phyloP scores from a whole-genome alignment of 768 basidiomycete species.

The Mycena polygramma region DNA sequence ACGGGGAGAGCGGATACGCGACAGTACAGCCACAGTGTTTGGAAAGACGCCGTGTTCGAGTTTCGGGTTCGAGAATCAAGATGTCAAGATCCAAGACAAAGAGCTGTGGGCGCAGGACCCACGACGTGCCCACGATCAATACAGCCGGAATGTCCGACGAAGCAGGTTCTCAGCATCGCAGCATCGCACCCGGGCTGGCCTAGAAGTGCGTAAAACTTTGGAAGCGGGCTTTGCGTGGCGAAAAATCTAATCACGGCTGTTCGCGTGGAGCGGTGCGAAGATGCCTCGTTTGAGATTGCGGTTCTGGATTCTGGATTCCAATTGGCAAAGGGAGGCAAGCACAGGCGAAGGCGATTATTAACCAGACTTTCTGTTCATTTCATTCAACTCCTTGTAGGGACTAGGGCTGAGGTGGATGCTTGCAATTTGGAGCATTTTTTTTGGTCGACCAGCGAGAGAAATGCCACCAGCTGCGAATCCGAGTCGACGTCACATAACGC shows the following conservation, averaged over 20 bases:
- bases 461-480: too few relatives aligned
- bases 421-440: too few relatives aligned
- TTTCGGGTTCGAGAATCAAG: not conserved
- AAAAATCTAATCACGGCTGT: not conserved
- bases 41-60: not conserved
- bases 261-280: not conserved
- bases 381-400: not conserved
- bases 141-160: not conserved
- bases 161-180: not conserved
- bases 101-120: slow-evolving; percentile 1
- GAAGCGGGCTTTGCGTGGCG: not conserved
- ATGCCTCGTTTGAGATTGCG: not conserved
- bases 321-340: not conserved
- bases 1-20: too few relatives aligned
- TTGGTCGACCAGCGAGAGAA: too few relatives aligned
- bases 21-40: not conserved
- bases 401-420: not conserved
- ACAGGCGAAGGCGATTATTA: not conserved
- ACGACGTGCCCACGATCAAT: slow-evolving; percentile 1
- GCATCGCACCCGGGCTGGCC: not conserved
- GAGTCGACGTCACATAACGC: not conserved
- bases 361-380: not conserved
- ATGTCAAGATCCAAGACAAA: not conserved
- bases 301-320: not conserved
- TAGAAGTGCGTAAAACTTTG: not conserved